Evolutionary conservation across 768 basidiomycete genomes (phyloP).

Genomic region (Mycena indigotica): DNA sequence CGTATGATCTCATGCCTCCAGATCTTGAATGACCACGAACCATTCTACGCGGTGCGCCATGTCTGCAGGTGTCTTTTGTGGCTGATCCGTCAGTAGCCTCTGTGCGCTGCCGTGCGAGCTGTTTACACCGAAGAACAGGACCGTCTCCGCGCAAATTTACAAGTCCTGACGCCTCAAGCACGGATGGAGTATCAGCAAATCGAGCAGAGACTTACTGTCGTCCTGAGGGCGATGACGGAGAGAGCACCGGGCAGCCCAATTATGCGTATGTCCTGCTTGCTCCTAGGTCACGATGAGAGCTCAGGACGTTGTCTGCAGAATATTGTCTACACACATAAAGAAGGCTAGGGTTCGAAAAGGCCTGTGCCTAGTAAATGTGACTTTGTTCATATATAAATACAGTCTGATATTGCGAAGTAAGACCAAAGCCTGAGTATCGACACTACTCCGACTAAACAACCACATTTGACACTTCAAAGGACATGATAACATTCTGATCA

Average conservation of each 20-base stretch:
- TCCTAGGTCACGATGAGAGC: no score
- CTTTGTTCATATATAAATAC: no score
- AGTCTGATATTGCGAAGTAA: no score
- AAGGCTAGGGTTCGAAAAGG: no score
- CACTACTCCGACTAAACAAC: no score
- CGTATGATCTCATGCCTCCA: constrained; percentile 8
- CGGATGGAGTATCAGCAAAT: neutral
- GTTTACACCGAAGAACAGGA: constrained; percentile 1
- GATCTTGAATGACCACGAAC: constrained; percentile 1
- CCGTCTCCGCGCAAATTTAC: neutral
- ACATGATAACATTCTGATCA: constrained; percentile 20
- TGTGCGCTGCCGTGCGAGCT: neutral
- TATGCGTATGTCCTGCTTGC: neutral
- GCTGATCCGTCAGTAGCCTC: neutral
- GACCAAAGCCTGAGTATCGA: no score
- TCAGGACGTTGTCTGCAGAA: no score
- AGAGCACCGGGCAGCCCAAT: neutral
- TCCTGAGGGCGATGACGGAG: neutral
- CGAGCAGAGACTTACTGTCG: neutral
- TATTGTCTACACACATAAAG: no score
- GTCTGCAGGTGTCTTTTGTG: neutral
- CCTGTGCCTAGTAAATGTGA: no score
- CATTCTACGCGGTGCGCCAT: neutral
- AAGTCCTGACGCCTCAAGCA: neutral
- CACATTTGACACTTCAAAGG: constrained; percentile 15